Percentiles rank a stretch among this genome's conserved stretches.
phyloP scores from a whole-genome alignment of 2,329 filamentous ascomycete genomes.

The Aureobasidium uvarum region DNA sequence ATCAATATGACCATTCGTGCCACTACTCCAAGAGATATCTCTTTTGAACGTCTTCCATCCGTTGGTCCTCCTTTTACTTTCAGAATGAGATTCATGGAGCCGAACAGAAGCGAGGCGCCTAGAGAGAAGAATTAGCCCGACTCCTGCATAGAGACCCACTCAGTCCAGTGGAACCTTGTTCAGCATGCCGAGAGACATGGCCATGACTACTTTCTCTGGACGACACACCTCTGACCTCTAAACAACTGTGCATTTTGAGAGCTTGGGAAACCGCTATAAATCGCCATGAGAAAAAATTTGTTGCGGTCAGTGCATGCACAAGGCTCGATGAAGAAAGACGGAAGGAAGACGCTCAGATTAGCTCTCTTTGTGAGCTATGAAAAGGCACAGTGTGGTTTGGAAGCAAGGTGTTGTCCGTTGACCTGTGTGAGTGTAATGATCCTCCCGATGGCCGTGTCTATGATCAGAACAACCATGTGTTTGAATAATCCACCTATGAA shows the following conservation, averaged over 20 bases:
- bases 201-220: neutral
- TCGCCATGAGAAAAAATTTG: neutral
- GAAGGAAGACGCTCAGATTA: neutral
- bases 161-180: neutral
- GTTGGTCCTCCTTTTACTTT: neutral
- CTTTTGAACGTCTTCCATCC: neutral
- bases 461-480: too few species aligned
- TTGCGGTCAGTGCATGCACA: too few species aligned
- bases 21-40: neutral
- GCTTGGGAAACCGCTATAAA: neutral
- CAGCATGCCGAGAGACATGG: neutral
- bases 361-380: neutral
- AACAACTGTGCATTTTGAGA: neutral
- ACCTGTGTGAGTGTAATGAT: too few species aligned
- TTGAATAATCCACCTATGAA: too few species aligned
- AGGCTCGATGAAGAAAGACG: too few species aligned
- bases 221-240: neutral
- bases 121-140: neutral
- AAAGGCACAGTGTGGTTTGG: too few species aligned
- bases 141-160: constrained; percentile 20
- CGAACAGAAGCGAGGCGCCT: neutral
- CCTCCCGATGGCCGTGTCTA: too few species aligned
- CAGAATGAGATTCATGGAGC: neutral
- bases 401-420: too few species aligned
- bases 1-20: neutral